Percentiles rank a stretch among this genome's conserved stretches.
phyloP scores from a whole-genome alignment of 352 stramenopile genomes.

The Plasmopara viticola region DNA sequence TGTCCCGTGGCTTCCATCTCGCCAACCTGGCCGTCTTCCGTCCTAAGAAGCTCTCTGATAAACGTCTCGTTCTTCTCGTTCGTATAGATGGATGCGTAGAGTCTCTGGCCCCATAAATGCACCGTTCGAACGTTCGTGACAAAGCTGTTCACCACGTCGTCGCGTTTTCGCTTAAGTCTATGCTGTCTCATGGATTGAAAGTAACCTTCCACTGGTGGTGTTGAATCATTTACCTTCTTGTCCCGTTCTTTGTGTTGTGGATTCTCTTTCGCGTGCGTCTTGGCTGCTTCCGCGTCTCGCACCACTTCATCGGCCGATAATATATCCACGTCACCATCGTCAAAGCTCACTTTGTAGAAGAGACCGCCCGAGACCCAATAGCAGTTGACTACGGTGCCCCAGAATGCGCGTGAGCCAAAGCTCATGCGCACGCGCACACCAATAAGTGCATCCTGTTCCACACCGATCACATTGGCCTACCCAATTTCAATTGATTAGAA shows the following conservation, averaged over 20 bases:
- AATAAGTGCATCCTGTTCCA: constrained; percentile 20
- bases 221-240: not conserved
- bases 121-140: constrained; percentile 19
- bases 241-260: constrained; percentile 4
- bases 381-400: constrained; percentile 49
- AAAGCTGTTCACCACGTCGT: constrained; percentile 10
- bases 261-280: constrained; percentile 23
- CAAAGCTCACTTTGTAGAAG: constrained; percentile 81
- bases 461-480: constrained; percentile 15
- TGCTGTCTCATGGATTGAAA: constrained; percentile 24
- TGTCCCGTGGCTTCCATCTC: constrained; percentile 58
- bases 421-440: constrained; percentile 56
- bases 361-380: constrained; percentile 44
- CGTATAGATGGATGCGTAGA: constrained; percentile 66
- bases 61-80: constrained; percentile 37
- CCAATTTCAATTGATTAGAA: not conserved
- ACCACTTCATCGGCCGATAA: constrained; percentile 46
- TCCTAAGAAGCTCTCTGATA: constrained; percentile 48
- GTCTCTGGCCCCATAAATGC: constrained; percentile 47
- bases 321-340: constrained; percentile 78
- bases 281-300: constrained; percentile 35
- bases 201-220: constrained; percentile 12
- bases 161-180: constrained; percentile 39
- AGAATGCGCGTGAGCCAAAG: constrained; percentile 62
- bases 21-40: constrained; percentile 33